Conservation (phyloP, 495 filamentous ascomycete species). For the Ascodesmis nigricans region DNA sequence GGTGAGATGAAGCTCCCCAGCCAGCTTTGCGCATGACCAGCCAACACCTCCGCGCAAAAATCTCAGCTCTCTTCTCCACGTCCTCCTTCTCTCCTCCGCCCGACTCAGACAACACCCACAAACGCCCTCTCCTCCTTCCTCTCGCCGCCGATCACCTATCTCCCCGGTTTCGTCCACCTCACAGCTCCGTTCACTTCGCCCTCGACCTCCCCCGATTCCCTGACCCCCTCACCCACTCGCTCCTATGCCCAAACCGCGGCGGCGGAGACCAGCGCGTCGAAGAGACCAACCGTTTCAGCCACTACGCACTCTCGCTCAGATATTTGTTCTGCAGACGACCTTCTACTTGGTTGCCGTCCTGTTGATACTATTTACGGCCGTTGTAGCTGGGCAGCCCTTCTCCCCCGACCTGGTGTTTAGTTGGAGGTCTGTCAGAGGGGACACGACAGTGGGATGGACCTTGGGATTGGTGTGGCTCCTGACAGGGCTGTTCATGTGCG, state of each 20-base stretch:
- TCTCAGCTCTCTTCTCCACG: not conserved
- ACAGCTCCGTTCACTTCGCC: no score
- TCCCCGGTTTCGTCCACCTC: no score
- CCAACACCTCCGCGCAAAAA: no score
- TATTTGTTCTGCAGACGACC: constrained; percentile 57
- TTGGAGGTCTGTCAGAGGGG: constrained; percentile 65
- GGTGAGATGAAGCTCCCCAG: no score
- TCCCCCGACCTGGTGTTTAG: constrained; percentile 48
- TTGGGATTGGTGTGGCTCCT: constrained; percentile 71
- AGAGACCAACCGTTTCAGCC: constrained; percentile 17
- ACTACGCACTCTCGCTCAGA: constrained; percentile 32
- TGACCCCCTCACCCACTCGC: not conserved
- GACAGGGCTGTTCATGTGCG: constrained; percentile 52
- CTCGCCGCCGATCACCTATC: not conserved
- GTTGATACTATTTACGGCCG: constrained; percentile 68
- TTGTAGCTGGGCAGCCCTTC: constrained; percentile 59
- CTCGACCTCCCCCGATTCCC: constrained; percentile 1
- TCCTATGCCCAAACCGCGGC: constrained; percentile 19
- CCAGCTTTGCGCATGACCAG: no score
- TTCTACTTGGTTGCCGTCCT: constrained; percentile 58
- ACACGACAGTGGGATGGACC: constrained; percentile 85
- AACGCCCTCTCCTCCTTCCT: not conserved
- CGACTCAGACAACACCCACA: not conserved
- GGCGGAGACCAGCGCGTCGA: constrained; percentile 14
- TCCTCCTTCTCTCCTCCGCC: not conserved